A percentile compares a stretch with the other conserved stretches of the same genome.
Evolutionary conservation across 2,329 filamentous ascomycete genomes (phyloP).

Genomic region (Fusarium udum): DNA sequence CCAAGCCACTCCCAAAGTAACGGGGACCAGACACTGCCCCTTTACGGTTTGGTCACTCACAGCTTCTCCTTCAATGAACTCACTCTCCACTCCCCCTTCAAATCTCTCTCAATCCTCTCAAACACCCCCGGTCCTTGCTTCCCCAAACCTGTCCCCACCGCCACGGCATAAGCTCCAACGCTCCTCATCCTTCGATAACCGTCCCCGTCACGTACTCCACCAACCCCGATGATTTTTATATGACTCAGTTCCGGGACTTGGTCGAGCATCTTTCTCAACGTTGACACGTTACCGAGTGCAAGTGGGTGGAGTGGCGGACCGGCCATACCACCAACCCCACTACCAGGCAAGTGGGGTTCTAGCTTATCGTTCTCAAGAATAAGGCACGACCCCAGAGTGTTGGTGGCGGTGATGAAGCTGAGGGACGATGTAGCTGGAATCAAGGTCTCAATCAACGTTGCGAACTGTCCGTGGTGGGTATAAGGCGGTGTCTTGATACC

Average conservation of each 20-base stretch:
- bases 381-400: constrained; percentile 75
- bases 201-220: constrained; percentile 72
- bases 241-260: constrained; percentile 55
- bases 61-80: not conserved
- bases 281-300: constrained; percentile 78
- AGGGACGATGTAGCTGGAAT: constrained; percentile 48
- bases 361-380: constrained; percentile 54
- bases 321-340: constrained; percentile 75
- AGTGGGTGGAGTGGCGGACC: constrained; percentile 77
- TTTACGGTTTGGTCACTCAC: not conserved
- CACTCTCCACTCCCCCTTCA: constrained; percentile 31
- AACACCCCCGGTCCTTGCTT: constrained; percentile 71
- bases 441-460: constrained; percentile 63
- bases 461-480: constrained; percentile 74
- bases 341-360: constrained; percentile 59
- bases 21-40: no score
- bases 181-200: constrained; percentile 72
- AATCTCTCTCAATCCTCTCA: constrained; percentile 58
- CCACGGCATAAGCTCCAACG: constrained; percentile 74
- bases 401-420: constrained; percentile 77
- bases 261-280: constrained; percentile 69
- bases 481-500: constrained; percentile 83
- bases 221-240: constrained; percentile 75
- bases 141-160: constrained; percentile 75
- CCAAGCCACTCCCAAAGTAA: not conserved